Conservation (phyloP, 768 basidiomycete genomes). For the Phaeotremella skinneri region DNA sequence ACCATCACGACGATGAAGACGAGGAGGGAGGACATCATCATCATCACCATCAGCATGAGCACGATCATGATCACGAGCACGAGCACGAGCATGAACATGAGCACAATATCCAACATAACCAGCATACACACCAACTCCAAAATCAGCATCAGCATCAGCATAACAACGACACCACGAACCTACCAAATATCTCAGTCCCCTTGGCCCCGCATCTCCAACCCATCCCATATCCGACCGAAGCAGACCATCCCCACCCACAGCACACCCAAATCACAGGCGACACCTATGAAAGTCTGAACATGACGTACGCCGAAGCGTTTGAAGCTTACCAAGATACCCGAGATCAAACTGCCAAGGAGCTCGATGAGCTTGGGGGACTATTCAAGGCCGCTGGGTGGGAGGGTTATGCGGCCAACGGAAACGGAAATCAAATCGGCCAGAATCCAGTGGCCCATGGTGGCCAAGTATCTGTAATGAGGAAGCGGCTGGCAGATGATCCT, state of each 20-base stretch:
- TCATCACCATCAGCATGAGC: conserved; percentile 12
- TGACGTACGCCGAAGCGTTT: conserved; percentile 18
- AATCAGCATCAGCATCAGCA: conserved; percentile 7
- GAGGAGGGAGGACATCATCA: conserved; percentile 5
- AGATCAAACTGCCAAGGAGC: conserved; percentile 8
- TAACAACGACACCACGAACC: conserved; percentile 12
- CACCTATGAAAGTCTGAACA: conserved; percentile 2
- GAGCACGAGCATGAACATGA: conserved; percentile 14
- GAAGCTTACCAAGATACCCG: conserved; percentile 18
- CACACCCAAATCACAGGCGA: not conserved
- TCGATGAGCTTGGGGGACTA: conserved; percentile 7
- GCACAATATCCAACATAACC: conserved; percentile 8
- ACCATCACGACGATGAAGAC: conserved; percentile 19
- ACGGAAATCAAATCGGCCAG: not conserved
- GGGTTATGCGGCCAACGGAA: not conserved
- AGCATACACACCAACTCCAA: conserved; percentile 4
- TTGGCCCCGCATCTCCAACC: not conserved
- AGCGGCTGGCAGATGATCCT: conserved; percentile 37
- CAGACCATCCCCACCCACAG: not conserved
- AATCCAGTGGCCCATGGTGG: not conserved
- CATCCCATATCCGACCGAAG: conserved; percentile 1
- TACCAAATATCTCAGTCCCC: not conserved
- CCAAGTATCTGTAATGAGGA: not conserved
- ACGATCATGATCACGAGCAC: conserved; percentile 13
- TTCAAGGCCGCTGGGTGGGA: conserved; percentile 4